A percentile compares a stretch with the other conserved stretches of the same genome.
phyloP scores from a whole-genome alignment of 75 land plant species.

The Pinus taeda region DNA sequence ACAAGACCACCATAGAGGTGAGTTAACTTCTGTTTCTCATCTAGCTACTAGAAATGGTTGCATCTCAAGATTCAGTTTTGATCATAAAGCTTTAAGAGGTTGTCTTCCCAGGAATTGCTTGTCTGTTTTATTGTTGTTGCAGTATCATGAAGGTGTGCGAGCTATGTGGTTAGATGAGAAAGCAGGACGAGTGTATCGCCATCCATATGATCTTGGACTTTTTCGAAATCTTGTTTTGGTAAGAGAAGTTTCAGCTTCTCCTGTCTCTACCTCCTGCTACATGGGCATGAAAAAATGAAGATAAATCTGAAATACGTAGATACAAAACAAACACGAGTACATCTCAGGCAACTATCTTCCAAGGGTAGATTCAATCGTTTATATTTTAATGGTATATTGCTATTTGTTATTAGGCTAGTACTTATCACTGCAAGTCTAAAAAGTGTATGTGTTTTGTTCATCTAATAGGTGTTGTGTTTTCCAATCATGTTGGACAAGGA shows the following conservation, averaged over 20 bases:
- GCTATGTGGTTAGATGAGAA: constrained; percentile 79
- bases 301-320: too few relatives aligned
- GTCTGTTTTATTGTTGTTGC: constrained; percentile 6
- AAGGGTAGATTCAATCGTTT: not conserved
- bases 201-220: constrained; percentile 69
- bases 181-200: constrained; percentile 75
- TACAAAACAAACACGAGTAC: not conserved
- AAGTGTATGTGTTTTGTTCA: not conserved
- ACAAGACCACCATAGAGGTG: constrained; percentile 95
- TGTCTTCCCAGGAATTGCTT: constrained; percentile 1
- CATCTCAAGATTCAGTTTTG: not conserved
- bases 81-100: not conserved
- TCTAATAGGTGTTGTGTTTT: not conserved
- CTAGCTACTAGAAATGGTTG: not conserved
- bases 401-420: not conserved
- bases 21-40: constrained; percentile 1
- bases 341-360: not conserved
- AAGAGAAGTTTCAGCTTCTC: constrained; percentile 8
- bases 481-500: not conserved
- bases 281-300: not conserved
- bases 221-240: constrained; percentile 62
- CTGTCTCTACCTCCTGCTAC: not conserved
- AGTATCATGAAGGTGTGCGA: constrained; percentile 69
- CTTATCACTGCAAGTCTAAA: not conserved
- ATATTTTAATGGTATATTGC: not conserved